Evolutionary conservation across 257 asterid genomes (phyloP).

Genomic region (Fraxinus americana): DNA sequence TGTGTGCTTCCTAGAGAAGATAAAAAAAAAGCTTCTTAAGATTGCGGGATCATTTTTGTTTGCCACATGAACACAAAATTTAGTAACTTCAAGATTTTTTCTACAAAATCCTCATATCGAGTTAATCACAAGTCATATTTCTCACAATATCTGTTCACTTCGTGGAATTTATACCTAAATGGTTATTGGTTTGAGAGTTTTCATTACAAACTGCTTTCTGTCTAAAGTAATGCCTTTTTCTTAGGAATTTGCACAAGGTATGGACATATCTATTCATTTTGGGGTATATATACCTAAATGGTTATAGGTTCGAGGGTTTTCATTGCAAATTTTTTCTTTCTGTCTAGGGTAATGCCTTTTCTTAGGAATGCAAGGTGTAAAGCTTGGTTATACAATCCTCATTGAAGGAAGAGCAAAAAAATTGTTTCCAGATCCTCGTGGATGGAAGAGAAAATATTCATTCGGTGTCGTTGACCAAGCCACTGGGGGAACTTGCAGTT

Average conservation of each 20-base stretch:
- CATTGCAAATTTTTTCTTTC: not conserved
- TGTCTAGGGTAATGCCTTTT: not conserved
- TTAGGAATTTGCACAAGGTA: too few relatives aligned
- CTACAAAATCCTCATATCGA: not conserved
- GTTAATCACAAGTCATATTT: not conserved
- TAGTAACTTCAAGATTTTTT: not conserved
- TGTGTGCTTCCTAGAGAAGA: not conserved
- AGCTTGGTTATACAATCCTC: not conserved
- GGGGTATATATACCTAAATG: not conserved
- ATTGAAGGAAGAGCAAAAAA: not conserved
- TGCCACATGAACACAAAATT: not conserved
- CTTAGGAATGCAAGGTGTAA: not conserved
- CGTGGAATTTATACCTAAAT: not conserved
- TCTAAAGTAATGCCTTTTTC: too few relatives aligned
- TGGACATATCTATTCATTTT: not conserved
- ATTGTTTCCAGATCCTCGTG: not conserved
- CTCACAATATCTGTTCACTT: not conserved
- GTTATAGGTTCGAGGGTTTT: not conserved
- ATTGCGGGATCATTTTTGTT: not conserved
- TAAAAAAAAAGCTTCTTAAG: not conserved
- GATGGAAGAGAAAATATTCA: not conserved
- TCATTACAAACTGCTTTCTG: too few relatives aligned
- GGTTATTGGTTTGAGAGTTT: too few relatives aligned
- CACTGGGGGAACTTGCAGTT: not conserved
- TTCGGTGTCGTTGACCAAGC: not conserved